These are phyloP conservation scores for Lodderomyces theae DNA, from an alignment of 1,139 yeast species.

Conservation along the genomic window DNA sequence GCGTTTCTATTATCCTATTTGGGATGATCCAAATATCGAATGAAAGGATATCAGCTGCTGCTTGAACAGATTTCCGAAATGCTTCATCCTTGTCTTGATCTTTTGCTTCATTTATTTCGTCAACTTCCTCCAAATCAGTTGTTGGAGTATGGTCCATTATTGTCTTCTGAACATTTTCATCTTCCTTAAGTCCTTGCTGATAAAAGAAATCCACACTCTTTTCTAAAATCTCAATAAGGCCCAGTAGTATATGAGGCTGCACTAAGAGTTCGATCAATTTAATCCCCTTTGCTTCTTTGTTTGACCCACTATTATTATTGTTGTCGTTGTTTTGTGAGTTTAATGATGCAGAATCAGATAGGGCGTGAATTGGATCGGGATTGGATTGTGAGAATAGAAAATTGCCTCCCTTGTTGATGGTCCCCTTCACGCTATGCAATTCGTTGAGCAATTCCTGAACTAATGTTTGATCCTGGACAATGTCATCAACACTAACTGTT, in stretches of 20 bases:
- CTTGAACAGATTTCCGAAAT: slow-evolving; percentile 40
- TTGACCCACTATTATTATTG: slow-evolving; percentile 18
- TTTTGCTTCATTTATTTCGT: slow-evolving; percentile 15
- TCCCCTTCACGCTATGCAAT: slow-evolving; percentile 40
- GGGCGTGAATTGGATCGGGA: slow-evolving; percentile 1
- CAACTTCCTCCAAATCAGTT: slow-evolving; percentile 14
- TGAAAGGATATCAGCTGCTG: slow-evolving; percentile 42
- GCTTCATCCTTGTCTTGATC: slow-evolving; percentile 36
- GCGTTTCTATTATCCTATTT: slow-evolving; percentile 46
- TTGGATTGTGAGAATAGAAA: slow-evolving; percentile 33
- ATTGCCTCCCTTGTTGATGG: slow-evolving; percentile 29
- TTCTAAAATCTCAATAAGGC: slow-evolving; percentile 36
- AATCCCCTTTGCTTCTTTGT: slow-evolving; percentile 39
- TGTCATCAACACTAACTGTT: slow-evolving; percentile 33
- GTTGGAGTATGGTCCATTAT: slow-evolving; percentile 12
- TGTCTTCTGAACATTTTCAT: slow-evolving; percentile 18
- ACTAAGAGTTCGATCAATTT: slow-evolving; percentile 42
- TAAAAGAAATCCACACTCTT: slow-evolving; percentile 41
- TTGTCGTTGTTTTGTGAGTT: slow-evolving; percentile 38
- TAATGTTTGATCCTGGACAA: slow-evolving; percentile 33
- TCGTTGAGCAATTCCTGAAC: slow-evolving; percentile 43
- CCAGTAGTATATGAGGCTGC: slow-evolving; percentile 46
- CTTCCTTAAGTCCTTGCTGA: slow-evolving; percentile 26
- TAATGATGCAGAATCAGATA: slow-evolving; percentile 34
- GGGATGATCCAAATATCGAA: slow-evolving; percentile 45